phyloP scores from a whole-genome alignment of 2,329 filamentous ascomycete genomes.

The Aspergillus sojae region DNA sequence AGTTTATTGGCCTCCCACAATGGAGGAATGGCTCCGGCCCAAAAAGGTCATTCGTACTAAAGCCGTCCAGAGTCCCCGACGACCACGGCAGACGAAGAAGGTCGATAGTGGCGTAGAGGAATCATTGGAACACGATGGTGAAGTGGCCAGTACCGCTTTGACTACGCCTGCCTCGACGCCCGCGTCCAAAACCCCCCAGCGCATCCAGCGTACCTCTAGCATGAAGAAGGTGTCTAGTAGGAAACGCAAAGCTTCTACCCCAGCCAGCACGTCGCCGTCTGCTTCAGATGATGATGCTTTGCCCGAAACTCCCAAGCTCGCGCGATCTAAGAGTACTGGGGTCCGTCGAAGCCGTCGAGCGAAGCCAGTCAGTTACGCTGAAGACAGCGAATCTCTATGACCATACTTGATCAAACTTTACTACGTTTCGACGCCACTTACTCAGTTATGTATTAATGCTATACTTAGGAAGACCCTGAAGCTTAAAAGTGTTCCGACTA shows the following conservation, averaged over 20 bases:
- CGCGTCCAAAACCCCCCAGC: constrained; percentile 15
- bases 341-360: constrained; percentile 34
- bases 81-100: constrained; percentile 22
- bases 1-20: constrained; percentile 88
- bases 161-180: constrained; percentile 19
- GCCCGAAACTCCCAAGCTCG: constrained; percentile 14
- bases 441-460: background rate
- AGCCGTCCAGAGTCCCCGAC: constrained; percentile 22
- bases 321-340: constrained; percentile 9
- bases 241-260: constrained; percentile 34
- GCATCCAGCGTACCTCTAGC: constrained; percentile 13
- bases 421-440: background rate
- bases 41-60: constrained; percentile 59
- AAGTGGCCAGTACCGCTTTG: constrained; percentile 9
- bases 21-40: constrained; percentile 88
- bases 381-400: constrained; percentile 32
- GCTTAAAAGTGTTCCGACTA: background rate
- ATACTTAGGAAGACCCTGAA: background rate
- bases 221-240: constrained; percentile 23
- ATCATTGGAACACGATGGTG: constrained; percentile 5
- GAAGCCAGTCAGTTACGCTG: constrained; percentile 39
- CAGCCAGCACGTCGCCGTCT: constrained; percentile 29
- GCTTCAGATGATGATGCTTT: constrained; percentile 27
- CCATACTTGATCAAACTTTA: background rate
- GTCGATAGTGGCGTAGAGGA: constrained; percentile 11